Percentiles rank a stretch among this genome's conserved stretches.
Evolutionary conservation across 768 basidiomycete species (phyloP).

Genomic region (Tubosaeta brunneosetosa): DNA sequence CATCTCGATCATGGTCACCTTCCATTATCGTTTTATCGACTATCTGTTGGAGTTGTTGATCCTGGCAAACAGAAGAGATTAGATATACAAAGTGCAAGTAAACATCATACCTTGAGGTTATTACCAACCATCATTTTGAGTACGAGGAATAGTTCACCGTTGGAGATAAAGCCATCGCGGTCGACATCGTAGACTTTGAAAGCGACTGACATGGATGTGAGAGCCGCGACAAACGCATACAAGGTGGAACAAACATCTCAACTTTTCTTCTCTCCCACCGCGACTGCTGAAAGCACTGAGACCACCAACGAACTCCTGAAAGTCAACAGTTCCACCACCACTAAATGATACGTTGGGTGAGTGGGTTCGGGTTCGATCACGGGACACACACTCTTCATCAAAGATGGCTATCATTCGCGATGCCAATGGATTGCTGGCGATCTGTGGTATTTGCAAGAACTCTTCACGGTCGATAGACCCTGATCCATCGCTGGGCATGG

Average conservation of each 20-base stretch:
- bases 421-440: constrained; percentile 95
- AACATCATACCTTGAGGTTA: constrained; percentile 77
- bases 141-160: constrained; percentile 96
- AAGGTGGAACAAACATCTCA: constrained; percentile 65
- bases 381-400: constrained; percentile 82
- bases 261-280: constrained; percentile 94
- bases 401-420: constrained; percentile 99
- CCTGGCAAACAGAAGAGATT: constrained; percentile 41
- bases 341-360: constrained; percentile 37
- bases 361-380: constrained; percentile 1
- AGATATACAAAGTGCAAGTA: not conserved
- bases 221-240: not conserved
- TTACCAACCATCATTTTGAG: constrained; percentile 99
- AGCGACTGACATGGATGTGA: constrained; percentile 58
- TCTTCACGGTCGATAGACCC: constrained; percentile 99
- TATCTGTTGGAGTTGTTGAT: constrained; percentile 98
- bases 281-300: constrained; percentile 96
- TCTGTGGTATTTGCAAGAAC: constrained; percentile 98
- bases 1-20: constrained; percentile 96
- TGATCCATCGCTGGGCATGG: constrained; percentile 71
- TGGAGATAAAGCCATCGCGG: constrained; percentile 95
- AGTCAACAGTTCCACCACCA: constrained; percentile 97
- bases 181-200: constrained; percentile 99
- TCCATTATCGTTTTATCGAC: constrained; percentile 99
- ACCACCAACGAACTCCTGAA: constrained; percentile 98